Percentiles rank a stretch among this genome's conserved stretches.
phyloP scores from a whole-genome alignment of 2,329 filamentous ascomycete species.

The Cytospora piceae region DNA sequence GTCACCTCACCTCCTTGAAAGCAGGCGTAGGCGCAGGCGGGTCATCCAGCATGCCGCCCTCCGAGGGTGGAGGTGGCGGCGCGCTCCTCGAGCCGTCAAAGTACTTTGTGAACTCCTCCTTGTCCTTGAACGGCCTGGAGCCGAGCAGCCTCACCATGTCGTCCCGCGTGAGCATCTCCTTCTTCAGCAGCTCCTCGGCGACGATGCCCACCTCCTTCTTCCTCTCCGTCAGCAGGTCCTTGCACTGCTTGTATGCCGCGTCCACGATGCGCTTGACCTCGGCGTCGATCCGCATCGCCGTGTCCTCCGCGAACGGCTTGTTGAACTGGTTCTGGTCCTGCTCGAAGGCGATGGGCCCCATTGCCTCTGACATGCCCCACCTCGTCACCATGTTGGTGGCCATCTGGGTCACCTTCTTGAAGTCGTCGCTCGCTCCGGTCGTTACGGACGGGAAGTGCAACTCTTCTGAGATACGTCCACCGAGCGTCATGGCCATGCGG shows the following conservation, averaged over 20 bases:
- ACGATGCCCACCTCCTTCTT: slow-evolving; percentile 87
- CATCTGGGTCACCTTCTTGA: slow-evolving; percentile 97
- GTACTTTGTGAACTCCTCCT: slow-evolving; percentile 91
- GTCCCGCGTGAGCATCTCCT: slow-evolving; percentile 89
- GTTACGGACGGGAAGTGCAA: slow-evolving; percentile 97
- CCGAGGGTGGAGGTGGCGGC: slow-evolving; percentile 58
- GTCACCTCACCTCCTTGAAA: slow-evolving; percentile 38
- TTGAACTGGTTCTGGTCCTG: slow-evolving; percentile 79
- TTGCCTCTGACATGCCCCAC: slow-evolving; percentile 96
- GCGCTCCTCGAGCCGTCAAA: slow-evolving; percentile 66
- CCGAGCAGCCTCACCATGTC: slow-evolving; percentile 91
- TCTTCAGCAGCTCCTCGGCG: slow-evolving; percentile 87
- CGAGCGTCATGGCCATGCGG: slow-evolving; percentile 99
- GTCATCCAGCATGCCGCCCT: slow-evolving; percentile 47
- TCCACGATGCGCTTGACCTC: slow-evolving; percentile 93
- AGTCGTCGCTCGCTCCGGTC: slow-evolving; percentile 92
- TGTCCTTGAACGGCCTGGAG: slow-evolving; percentile 80
- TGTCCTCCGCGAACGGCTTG: slow-evolving; percentile 96
- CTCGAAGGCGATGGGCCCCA: slow-evolving; percentile 91
- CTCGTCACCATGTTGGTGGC: slow-evolving; percentile 98
- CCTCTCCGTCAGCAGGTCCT: slow-evolving; percentile 79
- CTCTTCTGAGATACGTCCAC: slow-evolving; percentile 93
- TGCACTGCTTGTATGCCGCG: slow-evolving; percentile 90
- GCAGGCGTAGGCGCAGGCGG: slow-evolving; percentile 41
- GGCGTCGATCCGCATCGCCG: slow-evolving; percentile 85